Evolutionary conservation across 495 filamentous ascomycete genomes (phyloP).

Genomic region (Aspergillus carlsbadensis): DNA sequence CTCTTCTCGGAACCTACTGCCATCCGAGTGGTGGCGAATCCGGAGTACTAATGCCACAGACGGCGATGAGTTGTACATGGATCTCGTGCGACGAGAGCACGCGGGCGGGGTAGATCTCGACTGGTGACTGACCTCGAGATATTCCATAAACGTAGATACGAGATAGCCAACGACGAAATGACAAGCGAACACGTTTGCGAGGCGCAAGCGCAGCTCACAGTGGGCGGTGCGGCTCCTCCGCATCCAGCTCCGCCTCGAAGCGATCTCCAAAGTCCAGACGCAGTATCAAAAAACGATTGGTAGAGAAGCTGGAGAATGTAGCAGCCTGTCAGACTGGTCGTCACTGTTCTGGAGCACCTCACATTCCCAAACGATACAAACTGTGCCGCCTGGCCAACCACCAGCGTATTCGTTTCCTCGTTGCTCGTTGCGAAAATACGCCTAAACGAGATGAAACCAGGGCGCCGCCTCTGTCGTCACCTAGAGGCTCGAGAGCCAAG

Average conservation of each 20-base stretch:
- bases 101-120: not conserved
- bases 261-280: not conserved
- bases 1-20: not conserved
- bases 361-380: too few species aligned
- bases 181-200: not conserved
- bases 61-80: not conserved
- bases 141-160: not conserved
- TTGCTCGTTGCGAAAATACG: too few species aligned
- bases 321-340: too few species aligned
- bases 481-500: too few species aligned
- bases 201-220: not conserved
- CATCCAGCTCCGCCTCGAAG: not conserved
- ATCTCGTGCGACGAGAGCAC: not conserved
- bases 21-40: not conserved
- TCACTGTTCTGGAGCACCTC: too few species aligned
- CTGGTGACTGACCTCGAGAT: too few species aligned
- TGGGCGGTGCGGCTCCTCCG: constrained; percentile 7
- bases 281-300: not conserved
- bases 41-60: not conserved
- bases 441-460: too few species aligned
- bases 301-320: too few species aligned
- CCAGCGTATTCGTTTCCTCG: too few species aligned
- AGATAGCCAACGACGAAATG: not conserved
- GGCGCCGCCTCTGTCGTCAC: too few species aligned
- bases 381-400: too few species aligned